phyloP scores from a whole-genome alignment of 371 early-diverging fungal species.

The Mucor velutinosus region DNA sequence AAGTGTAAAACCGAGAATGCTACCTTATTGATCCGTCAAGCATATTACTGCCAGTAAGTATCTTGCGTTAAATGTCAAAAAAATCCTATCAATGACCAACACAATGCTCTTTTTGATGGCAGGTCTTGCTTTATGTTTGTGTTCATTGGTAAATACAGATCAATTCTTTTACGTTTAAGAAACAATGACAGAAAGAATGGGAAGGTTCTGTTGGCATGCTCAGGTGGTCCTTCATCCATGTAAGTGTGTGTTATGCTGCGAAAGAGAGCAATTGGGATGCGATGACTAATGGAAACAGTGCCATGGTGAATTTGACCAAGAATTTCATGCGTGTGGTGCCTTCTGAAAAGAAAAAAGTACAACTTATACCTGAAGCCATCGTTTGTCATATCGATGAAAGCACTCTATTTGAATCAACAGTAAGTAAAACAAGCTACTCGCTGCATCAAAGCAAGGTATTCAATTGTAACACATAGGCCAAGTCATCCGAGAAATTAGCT shows the following conservation, averaged over 20 bases:
- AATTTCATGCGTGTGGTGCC: conserved; percentile 58
- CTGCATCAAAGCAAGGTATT: background rate
- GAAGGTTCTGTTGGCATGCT: conserved; percentile 78
- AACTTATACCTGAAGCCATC: conserved; percentile 53
- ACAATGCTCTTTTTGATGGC: background rate
- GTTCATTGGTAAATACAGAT: conserved; percentile 70
- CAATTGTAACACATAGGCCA: conserved; percentile 13
- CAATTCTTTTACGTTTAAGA: conserved; percentile 43
- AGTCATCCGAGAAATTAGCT: conserved; percentile 27
- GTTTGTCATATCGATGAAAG: conserved; percentile 81
- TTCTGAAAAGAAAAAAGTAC: conserved; percentile 54
- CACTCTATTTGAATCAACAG: conserved; percentile 50
- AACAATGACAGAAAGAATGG: conserved; percentile 35
- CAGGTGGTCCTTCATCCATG: conserved; percentile 86
- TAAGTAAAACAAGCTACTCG: background rate
- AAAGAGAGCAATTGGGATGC: background rate
- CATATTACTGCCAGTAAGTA: conserved; percentile 75
- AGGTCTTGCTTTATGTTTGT: conserved; percentile 67
- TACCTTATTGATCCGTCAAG: conserved; percentile 69
- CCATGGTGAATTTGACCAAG: conserved; percentile 61
- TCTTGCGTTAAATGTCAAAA: background rate
- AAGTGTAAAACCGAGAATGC: conserved; percentile 77
- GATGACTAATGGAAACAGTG: conserved; percentile 25
- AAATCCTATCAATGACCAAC: background rate
- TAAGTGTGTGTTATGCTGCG: conserved; percentile 25